Conservation (phyloP, 495 filamentous ascomycete genomes). For the Cladorrhinum samala region DNA sequence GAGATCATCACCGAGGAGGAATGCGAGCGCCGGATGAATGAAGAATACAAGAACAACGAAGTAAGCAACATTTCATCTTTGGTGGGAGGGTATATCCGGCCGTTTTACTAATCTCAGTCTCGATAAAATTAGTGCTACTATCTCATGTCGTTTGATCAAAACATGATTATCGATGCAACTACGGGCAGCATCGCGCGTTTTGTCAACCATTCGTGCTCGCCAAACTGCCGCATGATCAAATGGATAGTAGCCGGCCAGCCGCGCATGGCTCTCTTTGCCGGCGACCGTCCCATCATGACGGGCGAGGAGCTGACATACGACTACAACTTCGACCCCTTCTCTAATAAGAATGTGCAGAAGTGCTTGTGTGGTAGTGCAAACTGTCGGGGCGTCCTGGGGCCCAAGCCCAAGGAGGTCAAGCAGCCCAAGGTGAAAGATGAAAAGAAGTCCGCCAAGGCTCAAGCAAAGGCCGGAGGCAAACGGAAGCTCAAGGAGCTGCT, state of each 20-base stretch:
- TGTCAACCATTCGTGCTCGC: constrained; percentile 94
- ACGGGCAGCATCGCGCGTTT: constrained; percentile 93
- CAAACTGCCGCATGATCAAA: constrained; percentile 97
- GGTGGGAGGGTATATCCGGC: too few species aligned
- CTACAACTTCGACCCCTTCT: constrained; percentile 96
- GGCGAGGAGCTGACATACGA: constrained; percentile 98
- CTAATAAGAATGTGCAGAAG: constrained; percentile 72
- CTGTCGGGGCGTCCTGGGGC: constrained; percentile 74
- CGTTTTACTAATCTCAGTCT: constrained; percentile 14
- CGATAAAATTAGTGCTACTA: constrained; percentile 69
- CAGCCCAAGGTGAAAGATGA: constrained; percentile 30
- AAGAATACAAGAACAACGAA: constrained; percentile 85
- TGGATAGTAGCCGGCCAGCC: constrained; percentile 95
- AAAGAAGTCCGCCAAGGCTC: constrained; percentile 25
- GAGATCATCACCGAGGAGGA: constrained; percentile 95
- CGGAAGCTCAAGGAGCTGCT: constrained; percentile 29
- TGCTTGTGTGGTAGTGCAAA: constrained; percentile 73
- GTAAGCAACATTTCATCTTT: too few species aligned
- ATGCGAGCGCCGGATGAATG: constrained; percentile 86
- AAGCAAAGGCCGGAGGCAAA: constrained; percentile 24
- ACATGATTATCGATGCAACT: constrained; percentile 98
- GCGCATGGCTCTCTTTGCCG: constrained; percentile 95
- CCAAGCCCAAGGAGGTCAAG: constrained; percentile 57
- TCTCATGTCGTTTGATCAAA: constrained; percentile 95
- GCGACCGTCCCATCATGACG: constrained; percentile 79